A percentile compares a stretch with the other conserved stretches of the same genome.
phyloP scores from a whole-genome alignment of 176 grass and related monocot genomes.

The Bromus sterilis region DNA sequence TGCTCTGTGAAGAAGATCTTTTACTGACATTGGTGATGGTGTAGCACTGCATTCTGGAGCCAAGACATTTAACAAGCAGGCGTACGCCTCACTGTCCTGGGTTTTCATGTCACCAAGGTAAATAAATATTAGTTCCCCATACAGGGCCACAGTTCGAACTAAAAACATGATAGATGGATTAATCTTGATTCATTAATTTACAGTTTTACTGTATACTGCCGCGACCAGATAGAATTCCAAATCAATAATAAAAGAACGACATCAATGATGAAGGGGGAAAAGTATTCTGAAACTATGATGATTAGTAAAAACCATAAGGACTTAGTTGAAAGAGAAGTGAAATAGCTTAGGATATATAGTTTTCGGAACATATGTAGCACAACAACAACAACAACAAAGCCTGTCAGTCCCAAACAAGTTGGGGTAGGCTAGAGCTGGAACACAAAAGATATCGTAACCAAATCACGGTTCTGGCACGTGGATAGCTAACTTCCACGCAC shows the following conservation, averaged over 20 bases:
- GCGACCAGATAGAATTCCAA: neutral
- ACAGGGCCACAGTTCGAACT: neutral
- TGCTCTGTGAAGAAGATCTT: slow-evolving; percentile 83
- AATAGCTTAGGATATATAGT: neutral
- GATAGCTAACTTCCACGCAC: too few relatives aligned
- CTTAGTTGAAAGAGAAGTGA: neutral
- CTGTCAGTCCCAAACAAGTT: too few relatives aligned
- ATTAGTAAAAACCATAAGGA: neutral
- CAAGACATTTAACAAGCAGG: slow-evolving; percentile 86
- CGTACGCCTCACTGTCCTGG: slow-evolving; percentile 92
- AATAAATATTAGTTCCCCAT: neutral
- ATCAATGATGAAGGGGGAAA: neutral
- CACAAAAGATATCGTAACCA: too few relatives aligned
- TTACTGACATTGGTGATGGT: slow-evolving; percentile 64
- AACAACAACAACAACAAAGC: too few relatives aligned
- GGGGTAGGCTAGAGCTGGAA: too few relatives aligned
- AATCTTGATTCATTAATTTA: neutral
- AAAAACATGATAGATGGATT: neutral
- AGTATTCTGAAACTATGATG: neutral
- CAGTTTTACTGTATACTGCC: slow-evolving; percentile 4
- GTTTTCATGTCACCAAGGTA: slow-evolving; percentile 19
- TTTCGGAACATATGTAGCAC: neutral
- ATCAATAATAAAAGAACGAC: neutral
- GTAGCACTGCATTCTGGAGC: slow-evolving; percentile 73
- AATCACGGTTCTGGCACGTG: too few relatives aligned